Conservation (phyloP, 2,329 filamentous ascomycete genomes). For the Aspergillus sp. region DNA sequence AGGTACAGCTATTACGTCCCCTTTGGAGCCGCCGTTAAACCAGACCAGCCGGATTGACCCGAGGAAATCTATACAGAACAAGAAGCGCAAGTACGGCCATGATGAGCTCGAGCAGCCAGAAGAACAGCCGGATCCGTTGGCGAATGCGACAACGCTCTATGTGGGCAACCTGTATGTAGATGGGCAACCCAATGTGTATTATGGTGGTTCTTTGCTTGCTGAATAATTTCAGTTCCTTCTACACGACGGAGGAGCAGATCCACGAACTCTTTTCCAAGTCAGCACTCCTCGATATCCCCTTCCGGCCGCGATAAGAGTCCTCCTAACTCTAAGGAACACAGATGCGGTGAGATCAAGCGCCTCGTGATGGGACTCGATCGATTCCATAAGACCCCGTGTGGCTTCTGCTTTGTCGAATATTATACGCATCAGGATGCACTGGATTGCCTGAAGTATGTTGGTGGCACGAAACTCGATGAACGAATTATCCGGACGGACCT, state of each 20-base stretch:
- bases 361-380: constrained; percentile 96
- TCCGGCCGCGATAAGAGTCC: neutral
- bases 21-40: too few species aligned
- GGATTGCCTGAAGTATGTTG: constrained; percentile 97
- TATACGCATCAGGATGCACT: constrained; percentile 95
- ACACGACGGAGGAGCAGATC: constrained; percentile 98
- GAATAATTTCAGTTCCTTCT: constrained; percentile 62
- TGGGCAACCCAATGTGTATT: neutral
- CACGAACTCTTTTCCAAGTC: constrained; percentile 91
- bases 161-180: constrained; percentile 78
- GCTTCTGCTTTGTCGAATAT: constrained; percentile 99
- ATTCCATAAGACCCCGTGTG: constrained; percentile 94
- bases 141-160: constrained; percentile 86
- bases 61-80: constrained; percentile 48
- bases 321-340: constrained; percentile 16
- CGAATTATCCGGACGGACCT: constrained; percentile 91
- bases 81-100: constrained; percentile 57
- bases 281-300: constrained; percentile 6
- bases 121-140: constrained; percentile 68
- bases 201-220: constrained; percentile 1
- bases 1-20: constrained; percentile 44
- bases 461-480: constrained; percentile 95
- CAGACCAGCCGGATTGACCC: neutral
- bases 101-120: constrained; percentile 51
- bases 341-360: constrained; percentile 91